Base-by-base conservation (phyloP, 1,284 basidiomycete species). In the Ceratobasidium sp. region DNA sequence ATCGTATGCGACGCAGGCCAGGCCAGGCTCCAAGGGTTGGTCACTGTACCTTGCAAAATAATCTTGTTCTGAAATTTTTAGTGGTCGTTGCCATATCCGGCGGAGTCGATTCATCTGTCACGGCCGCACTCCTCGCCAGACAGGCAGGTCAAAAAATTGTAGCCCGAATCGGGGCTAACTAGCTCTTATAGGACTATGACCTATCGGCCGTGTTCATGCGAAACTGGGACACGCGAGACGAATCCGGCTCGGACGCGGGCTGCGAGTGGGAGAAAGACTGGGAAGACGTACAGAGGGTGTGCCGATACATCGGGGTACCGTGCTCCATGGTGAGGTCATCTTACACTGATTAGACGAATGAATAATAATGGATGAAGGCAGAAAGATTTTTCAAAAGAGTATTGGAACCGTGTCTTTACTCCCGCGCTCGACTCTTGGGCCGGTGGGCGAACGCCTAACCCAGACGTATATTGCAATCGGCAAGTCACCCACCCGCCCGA, bases 251-350 rank as follows among this genome's bases (percentile, higher is more conserved):
- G 8, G 89, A 92, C 79, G 84, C 86, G 41, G 94, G 94, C 0
- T 98, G 97, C 80, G 92, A 94, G 79, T 98, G 97, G 97, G 92
- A 98, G 82, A 91, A 90, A 74, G 96, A 98, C 79, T 98, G 94
- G 93, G 88, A 92, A 74, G 94, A 97, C 79, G 96, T 98, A 0
- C 90, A 91, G 78, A 83, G 84, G 8, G 93, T 98, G 9, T 96
- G 94, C 80, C 85, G 81, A 74, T 86, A 86, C 78, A 85, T 89
- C 71, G 92, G 84, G 66, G 88, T 93, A 49, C 89, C 87, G 39
- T 90, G 87, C 77, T 81, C 85, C 77, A 86, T 95, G 87, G 93
- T 93, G 68, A 71, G 84, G 24, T 6, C 31, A 8, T 16, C 29
- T 31, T 1, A 63, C 39, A 31, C 37, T 24, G 13, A 7, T 22